These are phyloP conservation scores for Clausena lansium DNA, from an alignment of 345 rosid species.

Conservation along the genomic window DNA sequence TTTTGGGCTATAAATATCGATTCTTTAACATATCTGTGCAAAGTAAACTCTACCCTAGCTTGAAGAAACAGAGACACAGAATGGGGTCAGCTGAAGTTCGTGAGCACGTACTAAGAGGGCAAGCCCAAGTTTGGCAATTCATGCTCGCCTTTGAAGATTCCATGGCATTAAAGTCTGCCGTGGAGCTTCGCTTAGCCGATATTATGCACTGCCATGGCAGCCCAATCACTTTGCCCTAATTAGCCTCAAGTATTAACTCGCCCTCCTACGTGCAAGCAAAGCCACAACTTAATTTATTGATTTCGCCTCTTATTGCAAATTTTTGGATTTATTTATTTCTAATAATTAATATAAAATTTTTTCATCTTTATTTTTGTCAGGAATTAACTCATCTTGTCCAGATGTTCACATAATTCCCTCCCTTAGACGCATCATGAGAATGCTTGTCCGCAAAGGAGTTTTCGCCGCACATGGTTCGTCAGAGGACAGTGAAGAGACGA, in stretches of 20 bases:
- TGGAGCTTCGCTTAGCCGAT: too few relatives aligned
- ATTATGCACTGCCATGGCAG: too few relatives aligned
- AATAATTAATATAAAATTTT: too few relatives aligned
- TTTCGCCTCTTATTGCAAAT: too few relatives aligned
- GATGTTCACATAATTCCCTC: background rate
- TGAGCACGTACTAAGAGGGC: conserved; percentile 16
- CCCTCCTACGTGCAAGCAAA: conserved; percentile 3
- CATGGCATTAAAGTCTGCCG: conserved; percentile 27
- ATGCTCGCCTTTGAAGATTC: conserved; percentile 35
- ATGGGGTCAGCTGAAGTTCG: conserved; percentile 12
- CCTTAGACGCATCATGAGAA: conserved; percentile 36
- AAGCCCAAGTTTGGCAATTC: conserved; percentile 14
- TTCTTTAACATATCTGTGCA: too few relatives aligned
- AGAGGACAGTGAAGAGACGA: background rate
- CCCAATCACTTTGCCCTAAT: background rate
- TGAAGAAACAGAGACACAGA: background rate
- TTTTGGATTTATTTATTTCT: too few relatives aligned
- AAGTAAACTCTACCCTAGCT: too few relatives aligned
- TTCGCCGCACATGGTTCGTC: conserved; percentile 25
- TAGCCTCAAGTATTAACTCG: conserved; percentile 19
- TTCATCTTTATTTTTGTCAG: background rate
- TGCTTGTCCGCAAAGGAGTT: conserved; percentile 30
- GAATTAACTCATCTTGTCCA: background rate
- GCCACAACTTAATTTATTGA: too few relatives aligned
- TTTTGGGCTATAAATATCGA: too few relatives aligned